Evolutionary conservation across 2,329 filamentous ascomycete species (phyloP).

Genomic region (Pyrenochaeta sp.): DNA sequence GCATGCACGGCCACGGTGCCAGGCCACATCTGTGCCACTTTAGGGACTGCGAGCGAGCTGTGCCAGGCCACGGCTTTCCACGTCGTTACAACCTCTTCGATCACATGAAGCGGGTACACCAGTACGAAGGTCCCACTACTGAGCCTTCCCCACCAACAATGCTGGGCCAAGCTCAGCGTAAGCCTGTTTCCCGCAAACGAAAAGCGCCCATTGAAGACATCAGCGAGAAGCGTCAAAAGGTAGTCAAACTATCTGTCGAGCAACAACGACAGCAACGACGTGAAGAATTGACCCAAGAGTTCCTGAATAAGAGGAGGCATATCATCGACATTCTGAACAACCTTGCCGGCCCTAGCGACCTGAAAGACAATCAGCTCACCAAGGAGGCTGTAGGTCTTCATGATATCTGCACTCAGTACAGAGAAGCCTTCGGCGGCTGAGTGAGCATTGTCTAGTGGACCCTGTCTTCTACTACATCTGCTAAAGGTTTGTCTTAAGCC

Average conservation of each 20-base stretch:
- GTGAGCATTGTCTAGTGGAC: constrained; percentile 26
- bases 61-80: constrained; percentile 87
- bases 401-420: constrained; percentile 45
- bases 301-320: constrained; percentile 44
- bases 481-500: constrained; percentile 42
- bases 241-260: constrained; percentile 41
- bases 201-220: constrained; percentile 43
- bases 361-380: constrained; percentile 44
- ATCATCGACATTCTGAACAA: constrained; percentile 44
- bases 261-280: constrained; percentile 45
- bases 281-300: constrained; percentile 40
- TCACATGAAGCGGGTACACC: constrained; percentile 95
- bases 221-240: constrained; percentile 46
- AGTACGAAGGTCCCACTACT: constrained; percentile 56
- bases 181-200: constrained; percentile 43
- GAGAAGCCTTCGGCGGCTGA: constrained; percentile 45
- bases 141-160: constrained; percentile 42
- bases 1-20: constrained; percentile 92
- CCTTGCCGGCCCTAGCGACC: constrained; percentile 44
- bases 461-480: constrained; percentile 26
- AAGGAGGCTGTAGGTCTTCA: constrained; percentile 46
- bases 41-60: constrained; percentile 83
- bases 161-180: constrained; percentile 34
- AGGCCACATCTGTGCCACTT: constrained; percentile 92
- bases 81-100: constrained; percentile 95